Evolutionary conservation across 2,329 filamentous ascomycete species (phyloP), one percentile per base, ranked within the genome.

Genomic region (Beauveria sp.): DNA sequence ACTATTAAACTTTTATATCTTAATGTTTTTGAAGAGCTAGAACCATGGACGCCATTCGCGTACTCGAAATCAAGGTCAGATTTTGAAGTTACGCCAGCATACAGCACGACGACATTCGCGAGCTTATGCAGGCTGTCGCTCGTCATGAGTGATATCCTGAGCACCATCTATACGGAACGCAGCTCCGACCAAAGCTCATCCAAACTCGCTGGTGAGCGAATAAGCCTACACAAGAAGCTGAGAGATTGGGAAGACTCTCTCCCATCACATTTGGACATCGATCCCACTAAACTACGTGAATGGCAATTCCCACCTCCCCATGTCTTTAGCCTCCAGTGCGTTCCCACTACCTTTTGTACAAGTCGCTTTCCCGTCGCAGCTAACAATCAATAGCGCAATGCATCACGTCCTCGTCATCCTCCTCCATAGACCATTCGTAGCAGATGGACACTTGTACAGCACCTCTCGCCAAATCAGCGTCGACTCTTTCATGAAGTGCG

Each of bases 1-100:
- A n/a, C n/a, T n/a, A n/a, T n/a, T n/a, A n/a, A n/a, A n/a, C n/a
- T n/a, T n/a, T n/a, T n/a, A n/a, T n/a, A n/a, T n/a, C n/a, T n/a
- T n/a, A n/a, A 83, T 56, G 74, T 73, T 0, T 83, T 75, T 38
- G 82, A 85, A 34, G 82, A 85, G 64, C 71, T 81, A 0, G 81
- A 84, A 59, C 71, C 75, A 24, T 85, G 77, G 76, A 70, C 72
- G n/a, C 79, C 78, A 0, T 79, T 48, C 9, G 45, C 45, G 22
- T 48, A 31, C 28, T 31, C 28, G 28, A 9, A 31, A 3, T 31
- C 28, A 4, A 31, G 28, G 28, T 48, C 45, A 2, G 45, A 24
- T 3, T 48, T 24, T 24, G 10, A 80, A 63, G 72, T 70, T 3
- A 72, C 69, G 0, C 77, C 78, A 2, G 71, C 74, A 5, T 77